Conservation (phyloP, 1,284 basidiomycete species). For the Apiotrichum sp. region DNA sequence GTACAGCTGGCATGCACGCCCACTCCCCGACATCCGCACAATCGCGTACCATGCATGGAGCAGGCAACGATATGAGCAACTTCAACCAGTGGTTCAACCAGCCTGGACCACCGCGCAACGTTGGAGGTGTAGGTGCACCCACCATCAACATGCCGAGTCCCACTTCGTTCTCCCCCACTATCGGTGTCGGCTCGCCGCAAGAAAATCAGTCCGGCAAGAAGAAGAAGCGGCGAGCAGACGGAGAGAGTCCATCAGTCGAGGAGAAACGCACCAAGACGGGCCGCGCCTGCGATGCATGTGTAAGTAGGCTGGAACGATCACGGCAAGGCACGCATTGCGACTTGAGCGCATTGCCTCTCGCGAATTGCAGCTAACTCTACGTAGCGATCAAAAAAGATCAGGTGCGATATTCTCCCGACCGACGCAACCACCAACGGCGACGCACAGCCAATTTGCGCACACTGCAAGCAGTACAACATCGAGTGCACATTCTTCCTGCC, state of each 20-base stretch:
- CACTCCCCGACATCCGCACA: too few species aligned
- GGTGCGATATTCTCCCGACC: slow-evolving; percentile 46
- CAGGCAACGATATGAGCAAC: too few species aligned
- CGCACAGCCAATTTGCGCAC: slow-evolving; percentile 37
- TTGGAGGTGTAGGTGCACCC: too few species aligned
- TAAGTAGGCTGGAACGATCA: slow-evolving; percentile 16
- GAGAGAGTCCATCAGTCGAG: slow-evolving; percentile 11
- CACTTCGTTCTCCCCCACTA: neutral
- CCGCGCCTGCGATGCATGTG: slow-evolving; percentile 46
- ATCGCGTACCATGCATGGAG: too few species aligned
- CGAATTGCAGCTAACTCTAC: neutral
- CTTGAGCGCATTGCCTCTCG: neutral
- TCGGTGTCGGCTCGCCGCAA: neutral
- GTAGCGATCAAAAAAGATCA: slow-evolving; percentile 79
- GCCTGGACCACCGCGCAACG: too few species aligned
- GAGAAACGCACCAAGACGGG: slow-evolving; percentile 46
- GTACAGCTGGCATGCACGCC: too few species aligned
- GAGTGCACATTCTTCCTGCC: slow-evolving; percentile 96
- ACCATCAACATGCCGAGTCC: too few species aligned
- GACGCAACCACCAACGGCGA: slow-evolving; percentile 15
- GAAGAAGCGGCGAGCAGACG: slow-evolving; percentile 21
- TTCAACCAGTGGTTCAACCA: too few species aligned
- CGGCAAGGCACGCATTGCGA: neutral
- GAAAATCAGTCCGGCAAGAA: slow-evolving; percentile 15
- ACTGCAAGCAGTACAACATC: slow-evolving; percentile 65